These are phyloP conservation scores for Plectranthus barbatus DNA, from an alignment of 257 asterid genomes.

Conservation along the genomic window DNA sequence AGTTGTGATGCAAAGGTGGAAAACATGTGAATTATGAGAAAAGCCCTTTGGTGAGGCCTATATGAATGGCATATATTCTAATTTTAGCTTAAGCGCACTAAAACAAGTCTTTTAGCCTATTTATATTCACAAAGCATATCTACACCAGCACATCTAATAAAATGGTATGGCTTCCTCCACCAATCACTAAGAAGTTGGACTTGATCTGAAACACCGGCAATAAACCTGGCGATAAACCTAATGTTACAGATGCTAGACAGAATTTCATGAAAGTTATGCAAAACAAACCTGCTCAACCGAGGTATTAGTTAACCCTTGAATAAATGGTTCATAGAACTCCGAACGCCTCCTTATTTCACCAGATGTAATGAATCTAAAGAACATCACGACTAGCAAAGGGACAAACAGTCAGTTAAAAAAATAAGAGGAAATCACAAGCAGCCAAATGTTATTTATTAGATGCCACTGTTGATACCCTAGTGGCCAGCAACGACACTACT, in stretches of 20 bases:
- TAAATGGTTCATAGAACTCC: constrained; percentile 84
- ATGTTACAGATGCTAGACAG: not conserved
- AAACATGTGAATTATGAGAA: not conserved
- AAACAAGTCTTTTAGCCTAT: not conserved
- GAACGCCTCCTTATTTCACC: constrained; percentile 87
- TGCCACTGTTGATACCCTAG: constrained; percentile 1
- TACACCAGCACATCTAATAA: not conserved
- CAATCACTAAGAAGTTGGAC: not conserved
- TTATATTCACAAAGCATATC: not conserved
- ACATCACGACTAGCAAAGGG: constrained; percentile 77
- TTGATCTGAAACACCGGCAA: not conserved
- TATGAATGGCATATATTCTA: too few species aligned
- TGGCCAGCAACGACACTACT: constrained; percentile 18
- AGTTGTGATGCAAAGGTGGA: not conserved
- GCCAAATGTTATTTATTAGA: not conserved
- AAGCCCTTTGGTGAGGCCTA: not conserved
- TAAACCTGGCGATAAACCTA: not conserved
- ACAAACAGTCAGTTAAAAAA: constrained; percentile 18
- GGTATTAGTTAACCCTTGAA: constrained; percentile 67
- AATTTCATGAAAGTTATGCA: not conserved
- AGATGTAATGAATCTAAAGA: constrained; percentile 95
- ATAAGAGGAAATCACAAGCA: not conserved
- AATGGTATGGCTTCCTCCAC: not conserved
- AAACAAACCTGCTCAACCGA: constrained; percentile 76
- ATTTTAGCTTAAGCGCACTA: not conserved